Base-by-base conservation (phyloP, 208 protist species). In the Naegleria gruberi region DNA sequence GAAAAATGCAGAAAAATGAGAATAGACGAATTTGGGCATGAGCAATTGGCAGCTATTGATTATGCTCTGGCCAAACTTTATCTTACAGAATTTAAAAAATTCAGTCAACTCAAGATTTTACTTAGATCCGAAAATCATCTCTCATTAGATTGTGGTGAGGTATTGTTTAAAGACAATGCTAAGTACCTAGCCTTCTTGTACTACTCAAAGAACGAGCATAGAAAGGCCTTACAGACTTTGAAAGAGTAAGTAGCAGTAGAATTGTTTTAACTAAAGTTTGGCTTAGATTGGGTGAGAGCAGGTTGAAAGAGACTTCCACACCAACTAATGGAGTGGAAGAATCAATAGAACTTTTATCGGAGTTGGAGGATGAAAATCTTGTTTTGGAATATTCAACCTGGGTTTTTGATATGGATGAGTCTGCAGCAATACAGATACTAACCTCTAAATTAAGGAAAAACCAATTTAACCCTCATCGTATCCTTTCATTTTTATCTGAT, bases 21-120 rank as follows among this genome's bases (percentile, higher is more conserved):
- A 84, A n/a, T 77, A 1, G 65, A 77, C 26, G 65, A 77, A n/a
- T 77, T 77, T n/a, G 30, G 30, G 10, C 81, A 44, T 4, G 81
- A 42, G 1, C 83, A 87, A 55, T 40, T 87, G 23, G 6, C 19
- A 55, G 41, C 43, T 6, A 41, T 87, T 1, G 83, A 87, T 34
- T 87, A 87, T 41, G 83, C 83, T 40, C 17, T 87, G 1, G 44
- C 34, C 4, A 30, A 87, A 30, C n/a, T 87, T 6, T 87, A 87
- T 55, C 37, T 87, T 1, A 55, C 37, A n/a, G 83, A 87, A 40
- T 77, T 77, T 77, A 87, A 55, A 15, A 87, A 87, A 34, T 87
- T 57, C 37, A 26, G 83, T 40, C n/a, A 87, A 19, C 40, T 87
- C 5, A 87, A 87, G 42, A 34, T 12, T 40, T 55, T 87, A 45